Conservation (phyloP, 2,329 filamentous ascomycete genomes). For the Drechslera avenae region DNA sequence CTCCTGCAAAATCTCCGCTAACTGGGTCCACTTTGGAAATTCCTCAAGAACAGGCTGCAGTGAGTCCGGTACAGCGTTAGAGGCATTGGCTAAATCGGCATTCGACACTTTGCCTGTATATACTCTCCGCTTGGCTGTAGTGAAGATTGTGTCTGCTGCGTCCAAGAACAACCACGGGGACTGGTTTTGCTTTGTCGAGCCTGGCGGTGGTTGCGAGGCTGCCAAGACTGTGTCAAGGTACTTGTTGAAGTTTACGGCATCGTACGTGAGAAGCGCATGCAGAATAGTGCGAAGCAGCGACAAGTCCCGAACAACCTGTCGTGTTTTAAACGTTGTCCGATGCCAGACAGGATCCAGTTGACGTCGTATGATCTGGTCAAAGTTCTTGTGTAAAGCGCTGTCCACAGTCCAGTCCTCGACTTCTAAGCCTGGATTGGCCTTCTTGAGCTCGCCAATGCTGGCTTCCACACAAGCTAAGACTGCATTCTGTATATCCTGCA, state of each 20-base stretch:
- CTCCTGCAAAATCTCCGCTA: constrained; percentile 90
- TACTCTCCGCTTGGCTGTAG: constrained; percentile 84
- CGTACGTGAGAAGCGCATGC: constrained; percentile 79
- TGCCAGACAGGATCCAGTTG: constrained; percentile 98
- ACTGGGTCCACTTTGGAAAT: constrained; percentile 87
- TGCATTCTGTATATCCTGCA: constrained; percentile 91
- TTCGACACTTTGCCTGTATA: constrained; percentile 75
- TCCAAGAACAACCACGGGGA: constrained; percentile 97
- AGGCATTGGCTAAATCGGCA: constrained; percentile 56
- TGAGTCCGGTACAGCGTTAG: constrained; percentile 60
- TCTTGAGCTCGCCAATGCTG: constrained; percentile 91
- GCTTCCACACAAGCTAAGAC: constrained; percentile 95
- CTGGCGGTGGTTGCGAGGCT: constrained; percentile 84
- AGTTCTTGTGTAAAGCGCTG: constrained; percentile 88
- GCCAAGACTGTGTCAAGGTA: constrained; percentile 94
- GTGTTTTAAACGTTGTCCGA: constrained; percentile 90
- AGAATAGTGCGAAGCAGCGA: constrained; percentile 82
- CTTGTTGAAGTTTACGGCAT: constrained; percentile 88
- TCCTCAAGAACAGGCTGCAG: constrained; percentile 86
- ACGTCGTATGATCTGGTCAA: constrained; percentile 83
- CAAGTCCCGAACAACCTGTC: constrained; percentile 90
- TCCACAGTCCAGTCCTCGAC: constrained; percentile 98
- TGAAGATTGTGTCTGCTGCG: constrained; percentile 91
- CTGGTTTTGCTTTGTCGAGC: constrained; percentile 84
- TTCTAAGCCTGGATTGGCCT: constrained; percentile 84